Base-by-base conservation (phyloP, 2,329 filamentous ascomycete genomes). In the Dothidotthia symphoricarpi region DNA sequence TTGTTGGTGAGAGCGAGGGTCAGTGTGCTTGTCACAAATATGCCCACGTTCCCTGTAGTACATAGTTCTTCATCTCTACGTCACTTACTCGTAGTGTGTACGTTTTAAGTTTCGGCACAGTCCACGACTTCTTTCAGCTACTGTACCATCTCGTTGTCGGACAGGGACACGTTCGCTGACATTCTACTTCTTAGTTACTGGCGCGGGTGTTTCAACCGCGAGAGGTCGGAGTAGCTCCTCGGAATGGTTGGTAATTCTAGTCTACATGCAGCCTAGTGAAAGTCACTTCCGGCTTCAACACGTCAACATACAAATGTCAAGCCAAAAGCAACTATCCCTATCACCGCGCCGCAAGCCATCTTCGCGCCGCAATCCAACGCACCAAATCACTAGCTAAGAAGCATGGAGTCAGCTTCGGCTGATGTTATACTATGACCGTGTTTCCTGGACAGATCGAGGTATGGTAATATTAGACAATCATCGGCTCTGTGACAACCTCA, bases 41-140 rank as follows among this genome's bases (percentile, higher is more conserved):
- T 24, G 34, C 10, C 22, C 17, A 22, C 14, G 12, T 12, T 33
- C 16, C 16, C 22, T 39, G 14, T 16, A 22, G 30, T 14, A 11
- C 15, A 22, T 12, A 6, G 13, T 16, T 15, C 16, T 11, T 36
- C 27, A 13, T n/a, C 19, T 30, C 12, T 39, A 39, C 41, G 41
- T 43, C 41, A 43, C 15, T 17, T n/a, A 7, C 16, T 28, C 36
- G 41, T 28, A 43, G 30, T 29, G 25, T 19, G 28, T 26, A 24
- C 28, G 37, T 30, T 34, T 24, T 3, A n/a, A 2, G 19, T 19
- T 15, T 17, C 31, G 16, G 27, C 31, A 43, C 34, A 34, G 22
- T 30, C 28, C 16, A 22, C 15, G 16, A 3, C 12, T 22, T 16
- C 27, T 28, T 16, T 36, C 24, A 16, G n/a, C n/a, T n/a, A n/a